Conservation (phyloP, 345 rosid species). For the Salix viminalis region DNA sequence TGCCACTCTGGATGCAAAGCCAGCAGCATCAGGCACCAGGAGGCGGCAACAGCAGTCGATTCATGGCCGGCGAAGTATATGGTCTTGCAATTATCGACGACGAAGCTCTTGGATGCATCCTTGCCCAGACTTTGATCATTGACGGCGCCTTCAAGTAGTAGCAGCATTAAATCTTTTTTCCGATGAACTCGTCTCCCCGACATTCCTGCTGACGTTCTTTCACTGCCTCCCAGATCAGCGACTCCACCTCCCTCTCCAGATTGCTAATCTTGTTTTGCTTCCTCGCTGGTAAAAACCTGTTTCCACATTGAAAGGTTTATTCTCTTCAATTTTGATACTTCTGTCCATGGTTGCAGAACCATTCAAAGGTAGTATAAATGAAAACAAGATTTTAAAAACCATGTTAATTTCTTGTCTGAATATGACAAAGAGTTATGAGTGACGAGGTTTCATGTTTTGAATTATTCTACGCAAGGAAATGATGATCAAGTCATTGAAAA, state of each 20-base stretch:
- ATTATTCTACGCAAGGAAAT: too few relatives aligned
- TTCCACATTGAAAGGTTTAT: slow-evolving; percentile 5
- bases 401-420: too few relatives aligned
- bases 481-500: too few relatives aligned
- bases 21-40: slow-evolving; percentile 86
- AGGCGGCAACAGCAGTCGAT: slow-evolving; percentile 63
- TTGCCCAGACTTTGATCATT: slow-evolving; percentile 27
- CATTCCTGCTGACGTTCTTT: slow-evolving; percentile 45
- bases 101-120: slow-evolving; percentile 48
- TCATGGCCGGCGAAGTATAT: slow-evolving; percentile 85
- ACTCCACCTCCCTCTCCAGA: slow-evolving; percentile 57
- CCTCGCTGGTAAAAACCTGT: slow-evolving; percentile 35
- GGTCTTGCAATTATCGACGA: slow-evolving; percentile 82
- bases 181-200: slow-evolving; percentile 22
- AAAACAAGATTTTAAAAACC: too few relatives aligned
- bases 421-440: too few relatives aligned
- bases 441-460: too few relatives aligned
- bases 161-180: slow-evolving; percentile 66
- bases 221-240: slow-evolving; percentile 67
- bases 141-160: slow-evolving; percentile 59
- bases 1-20: slow-evolving; percentile 80
- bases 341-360: too few relatives aligned
- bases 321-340: too few relatives aligned
- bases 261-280: slow-evolving; percentile 34
- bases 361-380: too few relatives aligned